Evolutionary conservation across 768 basidiomycete species (phyloP).

Genomic region (Mycena haematopus): DNA sequence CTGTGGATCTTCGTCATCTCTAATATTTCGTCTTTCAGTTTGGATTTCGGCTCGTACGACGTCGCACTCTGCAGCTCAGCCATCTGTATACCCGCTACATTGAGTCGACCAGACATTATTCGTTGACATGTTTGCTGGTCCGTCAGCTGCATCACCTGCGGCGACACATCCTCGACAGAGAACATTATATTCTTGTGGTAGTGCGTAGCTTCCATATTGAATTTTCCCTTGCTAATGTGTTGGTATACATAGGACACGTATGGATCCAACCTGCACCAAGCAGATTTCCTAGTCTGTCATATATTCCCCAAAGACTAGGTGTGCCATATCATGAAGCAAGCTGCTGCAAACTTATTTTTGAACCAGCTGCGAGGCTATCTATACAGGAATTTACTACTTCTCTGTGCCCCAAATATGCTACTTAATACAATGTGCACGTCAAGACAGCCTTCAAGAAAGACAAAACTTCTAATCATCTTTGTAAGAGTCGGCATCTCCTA

Average conservation of each 20-base stretch:
- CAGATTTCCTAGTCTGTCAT: not conserved
- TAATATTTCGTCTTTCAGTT: not conserved
- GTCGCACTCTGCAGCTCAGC: not conserved
- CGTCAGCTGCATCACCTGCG: not conserved
- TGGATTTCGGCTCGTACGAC: not conserved
- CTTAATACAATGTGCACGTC: too few relatives aligned
- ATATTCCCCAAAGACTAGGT: not conserved
- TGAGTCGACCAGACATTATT: not conserved
- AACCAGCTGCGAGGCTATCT: not conserved
- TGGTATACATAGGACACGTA: not conserved
- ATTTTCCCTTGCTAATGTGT: not conserved
- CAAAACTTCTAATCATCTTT: constrained; percentile 5
- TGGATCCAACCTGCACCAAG: not conserved
- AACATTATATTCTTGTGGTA: not conserved
- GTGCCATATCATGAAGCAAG: not conserved
- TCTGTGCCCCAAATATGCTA: too few relatives aligned
- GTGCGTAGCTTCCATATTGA: not conserved
- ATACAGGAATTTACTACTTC: not conserved
- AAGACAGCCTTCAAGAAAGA: not conserved
- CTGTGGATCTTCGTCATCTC: not conserved
- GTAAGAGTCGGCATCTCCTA: constrained; percentile 33
- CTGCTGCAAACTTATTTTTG: too few relatives aligned
- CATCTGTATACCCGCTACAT: not conserved
- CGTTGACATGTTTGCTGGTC: not conserved
- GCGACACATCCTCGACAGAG: not conserved